Percentiles rank a stretch among this genome's conserved stretches.
These are phyloP conservation scores for Hondaea fermentalgiana DNA, from an alignment of 108 stramenopile genomes.

Conservation along the genomic window DNA sequence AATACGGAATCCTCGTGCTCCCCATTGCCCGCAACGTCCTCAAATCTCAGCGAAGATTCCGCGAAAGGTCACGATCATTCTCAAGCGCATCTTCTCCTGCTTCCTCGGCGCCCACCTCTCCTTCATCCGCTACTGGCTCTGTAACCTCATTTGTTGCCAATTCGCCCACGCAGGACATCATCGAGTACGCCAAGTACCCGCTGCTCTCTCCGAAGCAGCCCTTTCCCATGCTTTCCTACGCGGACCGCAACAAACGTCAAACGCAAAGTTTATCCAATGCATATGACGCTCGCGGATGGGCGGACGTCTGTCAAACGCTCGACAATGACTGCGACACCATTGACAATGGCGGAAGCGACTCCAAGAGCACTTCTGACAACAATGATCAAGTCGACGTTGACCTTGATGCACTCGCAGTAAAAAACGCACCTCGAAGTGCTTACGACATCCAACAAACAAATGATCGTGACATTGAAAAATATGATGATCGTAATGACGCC, in stretches of 20 bases:
- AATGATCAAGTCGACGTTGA: too few relatives aligned
- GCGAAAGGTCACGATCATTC: background rate
- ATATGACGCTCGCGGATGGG: too few relatives aligned
- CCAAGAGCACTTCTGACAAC: too few relatives aligned
- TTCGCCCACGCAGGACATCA: background rate
- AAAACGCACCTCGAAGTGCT: too few relatives aligned
- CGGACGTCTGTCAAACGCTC: too few relatives aligned
- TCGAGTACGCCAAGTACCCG: background rate
- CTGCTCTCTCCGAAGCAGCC: background rate
- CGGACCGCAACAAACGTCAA: background rate
- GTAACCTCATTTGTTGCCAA: background rate
- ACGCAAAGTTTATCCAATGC: background rate
- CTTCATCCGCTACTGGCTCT: background rate
- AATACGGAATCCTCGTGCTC: background rate
- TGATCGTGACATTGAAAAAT: too few relatives aligned
- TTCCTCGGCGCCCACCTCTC: background rate
- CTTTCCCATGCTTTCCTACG: background rate
- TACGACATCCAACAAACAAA: too few relatives aligned
- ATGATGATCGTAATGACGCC: too few relatives aligned
- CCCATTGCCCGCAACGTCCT: background rate
- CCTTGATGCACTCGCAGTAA: too few relatives aligned
- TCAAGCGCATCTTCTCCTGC: background rate
- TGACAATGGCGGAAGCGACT: too few relatives aligned
- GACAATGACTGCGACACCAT: too few relatives aligned
- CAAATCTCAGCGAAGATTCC: background rate